Percentiles rank a stretch among this genome's conserved stretches.
phyloP scores from a whole-genome alignment of 2,329 filamentous ascomycete genomes.

The Xylariaceae sp. region DNA sequence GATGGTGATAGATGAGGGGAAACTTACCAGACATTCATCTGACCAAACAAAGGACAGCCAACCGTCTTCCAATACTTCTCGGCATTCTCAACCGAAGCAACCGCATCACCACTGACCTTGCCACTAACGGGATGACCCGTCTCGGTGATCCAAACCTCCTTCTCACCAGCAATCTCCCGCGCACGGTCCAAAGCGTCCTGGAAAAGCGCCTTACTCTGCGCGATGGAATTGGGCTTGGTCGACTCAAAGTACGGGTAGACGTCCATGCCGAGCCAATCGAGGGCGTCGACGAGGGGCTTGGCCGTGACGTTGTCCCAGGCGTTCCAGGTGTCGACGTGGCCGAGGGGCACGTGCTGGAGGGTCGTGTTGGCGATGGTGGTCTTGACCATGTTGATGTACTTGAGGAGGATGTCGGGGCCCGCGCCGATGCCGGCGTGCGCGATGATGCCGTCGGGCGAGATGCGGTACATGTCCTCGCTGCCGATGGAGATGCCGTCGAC shows the following conservation, averaged over 20 bases:
- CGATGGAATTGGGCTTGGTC: constrained; percentile 61
- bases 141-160: constrained; percentile 81
- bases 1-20: neutral
- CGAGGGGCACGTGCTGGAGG: constrained; percentile 55
- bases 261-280: constrained; percentile 79
- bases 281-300: constrained; percentile 59
- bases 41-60: constrained; percentile 64
- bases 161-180: constrained; percentile 53
- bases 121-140: constrained; percentile 81
- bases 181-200: constrained; percentile 59
- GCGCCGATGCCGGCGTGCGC: constrained; percentile 59
- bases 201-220: constrained; percentile 61
- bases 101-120: constrained; percentile 53
- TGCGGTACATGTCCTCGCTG: constrained; percentile 80
- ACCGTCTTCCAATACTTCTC: constrained; percentile 76
- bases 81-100: constrained; percentile 62
- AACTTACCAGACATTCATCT: constrained; percentile 58
- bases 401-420: constrained; percentile 55
- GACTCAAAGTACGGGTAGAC: constrained; percentile 81
- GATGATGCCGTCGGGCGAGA: constrained; percentile 62
- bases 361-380: constrained; percentile 57
- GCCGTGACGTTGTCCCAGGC: constrained; percentile 71
- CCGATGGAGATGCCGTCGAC: constrained; percentile 82
- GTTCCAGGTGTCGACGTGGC: constrained; percentile 89
- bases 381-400: constrained; percentile 67